phyloP scores from a whole-genome alignment of 1,284 basidiomycete genomes.

The Pseudozyma pruni region DNA sequence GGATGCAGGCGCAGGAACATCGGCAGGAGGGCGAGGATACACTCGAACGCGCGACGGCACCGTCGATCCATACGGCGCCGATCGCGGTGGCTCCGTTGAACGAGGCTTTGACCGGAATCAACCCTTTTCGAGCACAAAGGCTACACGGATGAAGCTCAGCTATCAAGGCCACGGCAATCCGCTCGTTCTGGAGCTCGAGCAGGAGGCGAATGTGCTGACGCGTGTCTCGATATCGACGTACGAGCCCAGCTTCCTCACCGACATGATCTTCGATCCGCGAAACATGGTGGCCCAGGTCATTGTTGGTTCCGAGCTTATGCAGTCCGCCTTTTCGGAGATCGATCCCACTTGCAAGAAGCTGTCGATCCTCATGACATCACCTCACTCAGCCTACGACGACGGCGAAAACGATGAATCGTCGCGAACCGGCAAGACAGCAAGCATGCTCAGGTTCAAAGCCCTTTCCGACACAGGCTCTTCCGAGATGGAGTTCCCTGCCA shows the following conservation, averaged over 20 bases:
- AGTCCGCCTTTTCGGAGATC: constrained; percentile 47
- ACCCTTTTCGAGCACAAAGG: constrained; percentile 12
- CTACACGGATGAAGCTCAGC: constrained; percentile 83
- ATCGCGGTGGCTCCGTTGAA: constrained; percentile 22
- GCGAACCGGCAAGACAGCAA: constrained; percentile 3
- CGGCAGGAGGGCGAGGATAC: constrained; percentile 11
- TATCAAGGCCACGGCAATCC: constrained; percentile 84
- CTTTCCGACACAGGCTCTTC: constrained; percentile 39
- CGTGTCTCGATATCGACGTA: constrained; percentile 87
- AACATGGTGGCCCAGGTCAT: constrained; percentile 51
- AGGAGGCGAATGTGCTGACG: constrained; percentile 89
- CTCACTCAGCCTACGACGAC: constrained; percentile 3
- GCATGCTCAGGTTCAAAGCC: constrained; percentile 42
- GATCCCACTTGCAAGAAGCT: constrained; percentile 46
- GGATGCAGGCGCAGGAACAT: background rate
- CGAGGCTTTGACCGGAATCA: constrained; percentile 18
- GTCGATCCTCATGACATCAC: constrained; percentile 33
- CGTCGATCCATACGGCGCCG: constrained; percentile 18
- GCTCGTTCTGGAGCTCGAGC: constrained; percentile 77
- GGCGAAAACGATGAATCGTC: background rate
- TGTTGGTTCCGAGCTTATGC: constrained; percentile 43
- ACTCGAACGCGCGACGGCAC: constrained; percentile 26
- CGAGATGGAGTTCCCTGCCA: constrained; percentile 54
- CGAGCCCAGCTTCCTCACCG: constrained; percentile 82
- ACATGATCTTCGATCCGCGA: constrained; percentile 77